Conservation (phyloP, 1,139 yeast species). For the Kodamaea derodonti region DNA sequence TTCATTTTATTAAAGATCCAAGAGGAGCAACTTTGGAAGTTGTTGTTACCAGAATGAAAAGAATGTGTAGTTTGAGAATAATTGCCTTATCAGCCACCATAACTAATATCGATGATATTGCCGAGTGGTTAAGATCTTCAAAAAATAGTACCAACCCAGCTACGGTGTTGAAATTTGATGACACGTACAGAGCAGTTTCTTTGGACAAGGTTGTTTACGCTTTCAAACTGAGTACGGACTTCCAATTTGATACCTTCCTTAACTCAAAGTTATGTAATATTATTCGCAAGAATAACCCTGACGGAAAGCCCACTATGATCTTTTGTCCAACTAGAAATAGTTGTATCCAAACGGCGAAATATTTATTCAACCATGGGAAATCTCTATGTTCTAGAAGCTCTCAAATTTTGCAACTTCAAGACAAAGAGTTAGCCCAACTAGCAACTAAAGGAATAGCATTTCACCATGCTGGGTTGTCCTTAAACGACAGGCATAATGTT, state of each 20-base stretch:
- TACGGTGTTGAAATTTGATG: conserved; percentile 37
- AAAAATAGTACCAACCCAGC: conserved; percentile 18
- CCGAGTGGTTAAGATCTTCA: conserved; percentile 35
- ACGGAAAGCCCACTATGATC: conserved; percentile 40
- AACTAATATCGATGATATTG: conserved; percentile 48
- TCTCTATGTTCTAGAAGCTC: background rate
- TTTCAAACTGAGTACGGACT: conserved; percentile 35
- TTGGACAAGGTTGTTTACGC: conserved; percentile 42
- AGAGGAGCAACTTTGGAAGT: conserved; percentile 54
- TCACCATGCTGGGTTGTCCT: conserved; percentile 57
- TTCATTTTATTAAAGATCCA: conserved; percentile 43
- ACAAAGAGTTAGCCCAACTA: conserved; percentile 24
- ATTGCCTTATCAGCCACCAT: conserved; percentile 54
- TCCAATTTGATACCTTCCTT: conserved; percentile 40
- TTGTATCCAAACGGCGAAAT: conserved; percentile 44
- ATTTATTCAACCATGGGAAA: conserved; percentile 12
- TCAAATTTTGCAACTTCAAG: conserved; percentile 11
- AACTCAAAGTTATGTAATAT: conserved; percentile 29
- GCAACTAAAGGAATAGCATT: conserved; percentile 41
- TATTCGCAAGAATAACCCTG: conserved; percentile 27
- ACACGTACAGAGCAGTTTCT: conserved; percentile 43
- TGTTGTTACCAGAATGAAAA: conserved; percentile 49
- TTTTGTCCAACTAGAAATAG: conserved; percentile 55
- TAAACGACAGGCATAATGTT: conserved; percentile 39
- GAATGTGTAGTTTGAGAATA: conserved; percentile 37